Base-by-base conservation (phyloP, 345 rosid genomes). In the Pelargonium nanum region DNA sequence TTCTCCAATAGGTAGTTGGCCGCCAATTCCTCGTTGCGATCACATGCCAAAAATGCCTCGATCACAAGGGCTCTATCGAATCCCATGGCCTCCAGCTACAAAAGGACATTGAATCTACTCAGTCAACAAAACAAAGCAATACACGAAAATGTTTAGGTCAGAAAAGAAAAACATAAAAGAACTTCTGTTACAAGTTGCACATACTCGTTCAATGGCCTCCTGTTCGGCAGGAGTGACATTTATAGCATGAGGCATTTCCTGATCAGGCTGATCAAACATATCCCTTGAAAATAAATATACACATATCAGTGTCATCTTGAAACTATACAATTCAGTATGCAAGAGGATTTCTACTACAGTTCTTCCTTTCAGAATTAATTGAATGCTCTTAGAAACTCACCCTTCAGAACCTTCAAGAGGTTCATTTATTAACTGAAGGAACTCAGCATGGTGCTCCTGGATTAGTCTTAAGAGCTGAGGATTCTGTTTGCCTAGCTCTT, bases 21-120 rank as follows among this genome's bases (percentile, higher is more conserved):
- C 5, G 99, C 99, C 82, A 94, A 73, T 76, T 89, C 97, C 75
- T 94, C 99, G 0, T 90, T 82, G 22, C 99, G 96, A 58, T 94
- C 99, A 28, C 99, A 94, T 19, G 99, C 99, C 61, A 94, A 82
- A 85, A 89, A 94, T n/a, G 99, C 96, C 81, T 94, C 99, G 19
- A 94, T 84, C 19, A 88, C 99, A 13, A 79, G 87, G 60, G 85
- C 88, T 77, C 97, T 84, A 53, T 90, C 97, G 24, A 94, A 94
- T 68, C 99, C 99, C 97, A 94, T 83, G 59, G 89, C 96, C 79
- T 87, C 96, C 0, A 94, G 92, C 99, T 93, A 65, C 62, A 55
- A 44, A 24, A 30, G 1, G 0, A 30, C 40, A 12, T 30, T n/a
- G 40, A 30, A 30, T 20, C 4, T 9, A 34, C 20, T 70, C 15